Evolutionary conservation across 306 rosid species (phyloP), one percentile per base, ranked within the genome.

Genomic region (Pyrus bretschneideri): DNA sequence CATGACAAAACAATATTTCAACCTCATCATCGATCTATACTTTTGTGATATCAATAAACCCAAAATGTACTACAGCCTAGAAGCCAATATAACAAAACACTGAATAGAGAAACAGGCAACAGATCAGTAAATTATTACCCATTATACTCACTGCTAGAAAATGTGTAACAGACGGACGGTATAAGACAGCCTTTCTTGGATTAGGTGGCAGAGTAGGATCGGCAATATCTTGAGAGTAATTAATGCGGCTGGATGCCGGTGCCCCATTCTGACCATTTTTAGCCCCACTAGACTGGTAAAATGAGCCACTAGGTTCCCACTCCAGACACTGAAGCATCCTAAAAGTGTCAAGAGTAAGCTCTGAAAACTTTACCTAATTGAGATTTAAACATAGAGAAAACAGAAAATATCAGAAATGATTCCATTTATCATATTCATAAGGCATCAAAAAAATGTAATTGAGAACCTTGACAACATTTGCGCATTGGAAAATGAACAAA

Each of bases 281-380:
- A 69, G 86, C 74, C 65, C 79, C 66, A 73, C 76, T 84, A 57
- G 92, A 74, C 81, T 88, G 93, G 86, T 86, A 92, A 81, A 95
- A 90, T 29, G 90, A 89, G 70, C 98, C 98, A 84, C 96, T 88
- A 46, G 97, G 96, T 77, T 95, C 98, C 98, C 97, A 95, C 86
- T 95, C 98, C 89, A 92, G 75, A 87, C 92, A 86, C 79, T 95
- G 98, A 83, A 95, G 96, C 97, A 95, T 92, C 83, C 98, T 81
- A 78, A 95, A 95, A 83, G 98, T 92, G 88, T 95, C 97, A 30
- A 95, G 84, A 30, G 97, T 87, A 79, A 95, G 86, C 87, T 95
- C 98, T 40, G 97, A 90, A 87, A 89, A 89, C 87, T 90, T 95
- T 45, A 92, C 96, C 97, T 95, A 92, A 62, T 80, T 59, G 70